These are phyloP conservation scores for Acanthamoeba castellanii DNA, from an alignment of 208 protist species.

Conservation along the genomic window DNA sequence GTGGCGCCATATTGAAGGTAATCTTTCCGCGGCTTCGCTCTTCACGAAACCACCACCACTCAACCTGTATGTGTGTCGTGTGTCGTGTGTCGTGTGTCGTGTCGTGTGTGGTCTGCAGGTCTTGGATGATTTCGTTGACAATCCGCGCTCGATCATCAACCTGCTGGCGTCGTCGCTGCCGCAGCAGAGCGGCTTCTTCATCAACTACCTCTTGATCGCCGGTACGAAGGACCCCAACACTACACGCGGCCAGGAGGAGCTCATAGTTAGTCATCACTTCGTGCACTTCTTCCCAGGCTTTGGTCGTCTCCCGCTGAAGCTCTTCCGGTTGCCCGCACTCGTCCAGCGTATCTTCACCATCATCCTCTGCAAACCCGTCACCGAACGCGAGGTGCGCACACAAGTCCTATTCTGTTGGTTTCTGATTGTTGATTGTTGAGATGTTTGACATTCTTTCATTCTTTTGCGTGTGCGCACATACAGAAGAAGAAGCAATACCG, in stretches of 20 bases:
- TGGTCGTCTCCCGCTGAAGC: constrained; percentile 50
- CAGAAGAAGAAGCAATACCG: constrained; percentile 13
- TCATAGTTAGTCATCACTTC: not conserved
- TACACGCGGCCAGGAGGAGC: not conserved
- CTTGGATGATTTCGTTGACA: constrained; percentile 37
- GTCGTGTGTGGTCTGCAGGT: not conserved
- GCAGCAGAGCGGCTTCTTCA: constrained; percentile 50
- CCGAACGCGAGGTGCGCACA: constrained; percentile 42
- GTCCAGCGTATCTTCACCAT: constrained; percentile 20
- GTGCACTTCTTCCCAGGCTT: not conserved
- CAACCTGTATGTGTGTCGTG: not conserved
- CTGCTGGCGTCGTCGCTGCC: constrained; percentile 48
- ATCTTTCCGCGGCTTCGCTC: not conserved
- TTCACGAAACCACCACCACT: not conserved
- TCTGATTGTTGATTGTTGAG: not conserved
- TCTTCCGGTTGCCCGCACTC: constrained; percentile 12
- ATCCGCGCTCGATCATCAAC: constrained; percentile 8
- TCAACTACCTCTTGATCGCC: constrained; percentile 58
- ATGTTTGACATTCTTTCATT: not conserved
- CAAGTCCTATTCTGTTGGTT: not conserved
- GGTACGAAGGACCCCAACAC: not conserved
- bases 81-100: not conserved
- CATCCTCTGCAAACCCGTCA: not conserved
- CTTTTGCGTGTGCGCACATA: too few relatives aligned
- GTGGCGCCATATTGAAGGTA: not conserved